Evolutionary conservation across 176 grass and related monocot species (phyloP).

Genomic region (Juncus inflexus): DNA sequence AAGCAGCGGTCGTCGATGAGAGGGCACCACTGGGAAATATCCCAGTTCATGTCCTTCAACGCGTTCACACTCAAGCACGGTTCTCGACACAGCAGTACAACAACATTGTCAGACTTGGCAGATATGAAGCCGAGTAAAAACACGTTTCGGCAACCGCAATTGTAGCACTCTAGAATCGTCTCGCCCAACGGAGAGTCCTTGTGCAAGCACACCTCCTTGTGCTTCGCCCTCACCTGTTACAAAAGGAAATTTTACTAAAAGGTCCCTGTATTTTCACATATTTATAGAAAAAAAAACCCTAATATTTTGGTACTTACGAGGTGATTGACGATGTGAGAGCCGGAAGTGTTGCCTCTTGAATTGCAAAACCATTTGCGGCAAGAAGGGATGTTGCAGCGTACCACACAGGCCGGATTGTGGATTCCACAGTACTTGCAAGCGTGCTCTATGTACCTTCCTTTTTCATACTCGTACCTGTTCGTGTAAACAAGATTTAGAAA

Average conservation of each 20-base stretch:
- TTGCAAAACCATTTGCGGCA: constrained; percentile 99
- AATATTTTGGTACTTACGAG: constrained; percentile 37
- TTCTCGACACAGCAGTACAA: constrained; percentile 96
- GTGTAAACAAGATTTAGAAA: neutral
- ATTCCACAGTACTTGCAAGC: constrained; percentile 93
- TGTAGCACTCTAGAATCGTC: constrained; percentile 99
- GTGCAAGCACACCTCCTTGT: constrained; percentile 98
- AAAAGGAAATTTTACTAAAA: constrained; percentile 18
- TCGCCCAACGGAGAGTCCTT: constrained; percentile 96
- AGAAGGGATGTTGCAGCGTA: constrained; percentile 82
- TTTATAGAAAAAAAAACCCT: no score
- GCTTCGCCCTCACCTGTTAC: constrained; percentile 82
- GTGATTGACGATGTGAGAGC: constrained; percentile 97
- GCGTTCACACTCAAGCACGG: constrained; percentile 99
- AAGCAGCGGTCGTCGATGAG: constrained; percentile 99
- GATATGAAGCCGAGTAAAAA: constrained; percentile 99
- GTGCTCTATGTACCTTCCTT: constrained; percentile 87
- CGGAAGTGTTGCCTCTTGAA: constrained; percentile 92
- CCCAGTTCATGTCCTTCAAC: constrained; percentile 99
- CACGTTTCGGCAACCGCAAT: constrained; percentile 94
- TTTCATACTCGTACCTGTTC: constrained; percentile 81
- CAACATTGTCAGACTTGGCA: constrained; percentile 91
- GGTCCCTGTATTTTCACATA: no score
- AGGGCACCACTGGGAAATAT: constrained; percentile 96
- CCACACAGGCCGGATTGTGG: constrained; percentile 87